These are phyloP conservation scores for Furcasterigmium sp. DNA, from an alignment of 2,329 filamentous ascomycete species.

Conservation along the genomic window DNA sequence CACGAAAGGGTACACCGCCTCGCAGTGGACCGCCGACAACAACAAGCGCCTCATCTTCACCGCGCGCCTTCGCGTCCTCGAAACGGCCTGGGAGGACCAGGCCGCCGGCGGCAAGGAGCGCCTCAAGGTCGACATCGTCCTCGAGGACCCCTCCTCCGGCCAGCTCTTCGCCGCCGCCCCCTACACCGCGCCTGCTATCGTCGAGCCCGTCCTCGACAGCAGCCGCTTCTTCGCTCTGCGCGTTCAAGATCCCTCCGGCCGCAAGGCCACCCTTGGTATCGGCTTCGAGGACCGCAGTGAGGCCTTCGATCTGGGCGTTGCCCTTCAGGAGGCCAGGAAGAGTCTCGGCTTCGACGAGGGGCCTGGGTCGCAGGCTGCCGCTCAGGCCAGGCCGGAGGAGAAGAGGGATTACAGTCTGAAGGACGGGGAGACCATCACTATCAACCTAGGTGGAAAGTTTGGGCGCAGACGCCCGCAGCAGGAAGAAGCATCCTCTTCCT, in stretches of 20 bases:
- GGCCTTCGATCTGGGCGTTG: slow-evolving; percentile 80
- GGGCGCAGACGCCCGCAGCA: slow-evolving; percentile 35
- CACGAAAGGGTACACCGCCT: slow-evolving; percentile 73
- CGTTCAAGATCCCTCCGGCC: slow-evolving; percentile 68
- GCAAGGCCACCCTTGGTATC: slow-evolving; percentile 75
- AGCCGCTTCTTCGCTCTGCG: slow-evolving; percentile 80
- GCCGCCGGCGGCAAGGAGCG: slow-evolving; percentile 32
- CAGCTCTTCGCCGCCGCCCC: slow-evolving; percentile 81
- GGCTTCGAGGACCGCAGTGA: slow-evolving; percentile 84
- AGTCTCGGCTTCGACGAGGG: slow-evolving; percentile 55
- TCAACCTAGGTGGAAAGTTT: slow-evolving; percentile 62
- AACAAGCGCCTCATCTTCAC: slow-evolving; percentile 77
- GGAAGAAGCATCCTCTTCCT: slow-evolving; percentile 9
- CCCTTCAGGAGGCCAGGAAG: slow-evolving; percentile 72
- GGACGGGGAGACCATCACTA: slow-evolving; percentile 82
- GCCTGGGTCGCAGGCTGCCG: slow-evolving; percentile 23
- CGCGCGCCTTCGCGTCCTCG: slow-evolving; percentile 71
- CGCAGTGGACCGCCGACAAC: slow-evolving; percentile 68
- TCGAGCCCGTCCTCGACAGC: slow-evolving; percentile 76
- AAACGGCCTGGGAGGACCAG: slow-evolving; percentile 56
- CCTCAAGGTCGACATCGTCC: slow-evolving; percentile 68
- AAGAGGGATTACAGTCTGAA: slow-evolving; percentile 80
- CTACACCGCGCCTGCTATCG: slow-evolving; percentile 59
- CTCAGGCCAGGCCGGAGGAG: slow-evolving; percentile 36
- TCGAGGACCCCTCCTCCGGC: slow-evolving; percentile 69